Conservation (phyloP, 257 asterid species). For the Solanum pennellii region DNA sequence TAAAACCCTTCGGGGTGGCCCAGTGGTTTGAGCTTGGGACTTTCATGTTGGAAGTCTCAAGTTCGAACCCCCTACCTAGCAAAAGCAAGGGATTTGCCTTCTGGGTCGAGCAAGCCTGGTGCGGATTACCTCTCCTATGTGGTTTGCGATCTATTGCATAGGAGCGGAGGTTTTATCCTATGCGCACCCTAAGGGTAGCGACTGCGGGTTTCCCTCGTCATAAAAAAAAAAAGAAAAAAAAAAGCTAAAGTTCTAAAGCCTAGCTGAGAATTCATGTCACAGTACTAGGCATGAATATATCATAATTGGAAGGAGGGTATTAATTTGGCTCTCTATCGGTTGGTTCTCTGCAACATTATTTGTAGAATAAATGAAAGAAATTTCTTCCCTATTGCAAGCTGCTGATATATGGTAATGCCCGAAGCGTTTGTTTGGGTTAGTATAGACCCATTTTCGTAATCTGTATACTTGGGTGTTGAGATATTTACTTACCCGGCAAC, state of each 20-base stretch:
- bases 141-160: no score
- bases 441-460: not conserved
- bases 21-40: no score
- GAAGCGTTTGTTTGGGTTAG: not conserved
- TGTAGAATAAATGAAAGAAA: not conserved
- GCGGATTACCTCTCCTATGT: no score
- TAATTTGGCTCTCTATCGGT: not conserved
- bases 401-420: not conserved
- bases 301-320: not conserved
- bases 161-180: no score
- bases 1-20: not conserved
- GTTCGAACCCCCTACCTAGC: no score
- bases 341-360: not conserved
- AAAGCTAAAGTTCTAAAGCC: not conserved
- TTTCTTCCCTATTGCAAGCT: not conserved
- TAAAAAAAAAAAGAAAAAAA: no score
- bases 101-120: no score
- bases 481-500: slow-evolving; percentile 66
- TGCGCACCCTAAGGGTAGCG: no score
- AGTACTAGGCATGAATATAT: not conserved
- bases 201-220: no score
- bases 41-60: no score
- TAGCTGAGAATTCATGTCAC: not conserved
- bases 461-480: not conserved
- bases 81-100: no score